Evolutionary conservation across 2,329 filamentous ascomycete genomes (phyloP).

Genomic region (Lachnellula cervina): DNA sequence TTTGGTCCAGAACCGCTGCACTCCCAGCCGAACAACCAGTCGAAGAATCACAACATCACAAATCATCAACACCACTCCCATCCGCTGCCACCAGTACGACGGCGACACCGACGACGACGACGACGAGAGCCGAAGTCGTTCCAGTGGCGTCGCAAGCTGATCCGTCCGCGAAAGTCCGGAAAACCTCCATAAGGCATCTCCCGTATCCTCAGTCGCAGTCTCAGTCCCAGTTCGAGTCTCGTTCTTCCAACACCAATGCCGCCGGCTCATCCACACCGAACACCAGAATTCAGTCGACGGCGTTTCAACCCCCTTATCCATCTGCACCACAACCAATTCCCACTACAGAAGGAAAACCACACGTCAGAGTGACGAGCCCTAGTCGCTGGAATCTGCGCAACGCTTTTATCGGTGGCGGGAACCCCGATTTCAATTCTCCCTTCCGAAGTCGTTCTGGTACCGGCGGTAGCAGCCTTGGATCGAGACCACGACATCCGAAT

Average conservation of each 20-base stretch:
- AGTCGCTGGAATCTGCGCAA: constrained; percentile 31
- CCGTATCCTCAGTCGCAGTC: background rate
- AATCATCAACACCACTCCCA: background rate
- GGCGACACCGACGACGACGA: constrained; percentile 12
- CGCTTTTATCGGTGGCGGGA: constrained; percentile 25
- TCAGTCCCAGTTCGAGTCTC: background rate
- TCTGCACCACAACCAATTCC: constrained; percentile 14
- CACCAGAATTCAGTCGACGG: constrained; percentile 9
- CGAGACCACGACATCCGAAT: constrained; percentile 26
- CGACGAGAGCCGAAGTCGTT: constrained; percentile 18
- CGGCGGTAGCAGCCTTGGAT: constrained; percentile 19
- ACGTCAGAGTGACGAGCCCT: constrained; percentile 42
- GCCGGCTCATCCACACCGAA: constrained; percentile 13
- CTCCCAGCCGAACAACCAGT: background rate
- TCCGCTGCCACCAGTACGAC: constrained; percentile 2
- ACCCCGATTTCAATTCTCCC: constrained; percentile 22
- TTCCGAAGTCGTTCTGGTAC: constrained; percentile 26
- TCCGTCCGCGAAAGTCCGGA: constrained; percentile 14
- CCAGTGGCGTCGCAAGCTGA: constrained; percentile 29
- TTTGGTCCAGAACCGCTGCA: background rate
- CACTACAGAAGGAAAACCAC: constrained; percentile 16
- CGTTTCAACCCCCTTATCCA: constrained; percentile 27
- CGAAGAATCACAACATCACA: background rate
- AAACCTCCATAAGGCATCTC: constrained; percentile 17
- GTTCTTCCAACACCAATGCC: constrained; percentile 12